Evolutionary conservation across 768 basidiomycete genomes (phyloP), one percentile per base, ranked within the genome.

Genomic region (Leccinum subgranulosum): DNA sequence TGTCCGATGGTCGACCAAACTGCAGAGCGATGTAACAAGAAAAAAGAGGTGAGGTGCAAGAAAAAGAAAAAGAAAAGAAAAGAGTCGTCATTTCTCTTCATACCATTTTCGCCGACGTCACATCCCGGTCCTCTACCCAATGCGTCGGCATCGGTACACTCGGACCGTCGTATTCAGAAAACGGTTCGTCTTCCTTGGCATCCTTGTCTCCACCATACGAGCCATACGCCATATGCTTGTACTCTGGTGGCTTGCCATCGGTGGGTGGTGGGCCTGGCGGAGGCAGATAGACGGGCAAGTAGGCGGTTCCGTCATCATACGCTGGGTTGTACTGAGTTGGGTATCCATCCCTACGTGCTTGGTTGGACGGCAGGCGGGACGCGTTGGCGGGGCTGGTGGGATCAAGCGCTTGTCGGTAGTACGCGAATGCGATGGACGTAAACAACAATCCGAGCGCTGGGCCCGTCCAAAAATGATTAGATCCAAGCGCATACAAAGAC

Each of bases 331-430:
- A 88, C 66, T 83, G 80, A 3, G 76, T 63, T 1, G 84, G 81
- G 63, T 75, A 72, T 31, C 63, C 77, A 46, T 69, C 74, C 48
- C 66, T 68, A 31, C 76, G 77, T 34, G 62, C 61, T 64, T 73
- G 76, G 56, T 69, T 69, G 19, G 56, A 75, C 58, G 60, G 84
- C n/a, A 68, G 51, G 43, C 84, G 83, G 12, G 73, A 65, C 43
- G 77, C 63, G 67, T 87, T 86, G 53, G 73, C 79, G 39, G 77
- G 70, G 60, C 82, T 82, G 3, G 80, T 70, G 1, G 92, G 91
- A 69, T 92, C 87, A 33, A 85, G 79, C 2, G 84, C 66, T 72
- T 94, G 92, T 23, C 86, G 85, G 66, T 88, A 85, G 76, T 86
- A 94, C 14, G 80, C 77, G 68, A 87, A 88, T 3, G 85, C 82